Percentiles rank a stretch among this genome's conserved stretches.
Evolutionary conservation across 83 land plant genomes (phyloP).

Genomic region (Isoetes engelmannii): DNA sequence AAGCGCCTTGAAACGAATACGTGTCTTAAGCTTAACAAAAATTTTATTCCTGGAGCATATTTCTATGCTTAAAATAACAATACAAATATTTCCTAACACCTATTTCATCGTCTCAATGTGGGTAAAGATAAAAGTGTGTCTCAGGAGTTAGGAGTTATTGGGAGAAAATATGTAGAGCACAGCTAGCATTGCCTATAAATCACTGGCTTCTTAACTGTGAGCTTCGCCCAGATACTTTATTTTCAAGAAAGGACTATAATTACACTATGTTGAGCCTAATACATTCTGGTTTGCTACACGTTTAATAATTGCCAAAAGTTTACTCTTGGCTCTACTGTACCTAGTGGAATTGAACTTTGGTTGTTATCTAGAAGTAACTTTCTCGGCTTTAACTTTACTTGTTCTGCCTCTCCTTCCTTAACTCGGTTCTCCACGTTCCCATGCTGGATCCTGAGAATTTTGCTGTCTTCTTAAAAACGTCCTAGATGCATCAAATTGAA

Average conservation of each 20-base stretch:
- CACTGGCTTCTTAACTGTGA: neutral
- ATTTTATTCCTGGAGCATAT: too few relatives aligned
- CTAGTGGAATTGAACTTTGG: neutral
- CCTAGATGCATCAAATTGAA: neutral
- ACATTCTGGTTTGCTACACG: too few relatives aligned
- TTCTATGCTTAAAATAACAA: too few relatives aligned
- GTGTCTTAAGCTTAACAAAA: too few relatives aligned
- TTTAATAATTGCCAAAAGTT: neutral
- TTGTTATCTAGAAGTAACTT: slow-evolving; percentile 1
- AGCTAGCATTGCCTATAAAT: neutral
- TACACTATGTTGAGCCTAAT: too few relatives aligned
- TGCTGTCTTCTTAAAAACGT: neutral
- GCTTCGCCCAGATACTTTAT: too few relatives aligned
- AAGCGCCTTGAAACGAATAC: too few relatives aligned
- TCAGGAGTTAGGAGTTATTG: neutral
- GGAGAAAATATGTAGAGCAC: neutral
- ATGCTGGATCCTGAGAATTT: neutral
- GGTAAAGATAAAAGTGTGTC: neutral
- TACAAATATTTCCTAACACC: too few relatives aligned
- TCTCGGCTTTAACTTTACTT: neutral
- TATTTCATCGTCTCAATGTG: neutral
- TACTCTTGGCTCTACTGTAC: neutral
- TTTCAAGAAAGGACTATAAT: too few relatives aligned
- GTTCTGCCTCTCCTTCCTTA: neutral
- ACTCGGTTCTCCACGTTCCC: neutral